A percentile compares a stretch with the other conserved stretches of the same genome.
These are phyloP conservation scores for Claviceps arundinis DNA, from an alignment of 2,329 filamentous ascomycete genomes.

Conservation along the genomic window DNA sequence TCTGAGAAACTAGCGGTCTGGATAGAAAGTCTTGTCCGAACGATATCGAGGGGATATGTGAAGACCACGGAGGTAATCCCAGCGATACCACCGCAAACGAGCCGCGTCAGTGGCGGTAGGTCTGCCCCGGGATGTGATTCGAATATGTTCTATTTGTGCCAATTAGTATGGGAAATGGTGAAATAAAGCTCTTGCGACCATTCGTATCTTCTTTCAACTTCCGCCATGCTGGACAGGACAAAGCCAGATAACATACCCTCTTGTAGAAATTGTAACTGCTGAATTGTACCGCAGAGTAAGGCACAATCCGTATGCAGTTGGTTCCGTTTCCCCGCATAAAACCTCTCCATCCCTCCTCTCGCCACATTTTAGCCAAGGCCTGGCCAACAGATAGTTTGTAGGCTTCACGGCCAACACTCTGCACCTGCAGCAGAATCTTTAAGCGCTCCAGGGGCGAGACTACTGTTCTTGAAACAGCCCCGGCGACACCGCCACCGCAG, in stretches of 20 bases:
- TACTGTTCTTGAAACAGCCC: conserved; percentile 93
- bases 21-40: conserved; percentile 89
- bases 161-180: not conserved
- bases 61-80: conserved; percentile 91
- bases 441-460: conserved; percentile 91
- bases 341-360: conserved; percentile 88
- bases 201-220: not conserved
- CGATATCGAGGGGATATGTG: conserved; percentile 95
- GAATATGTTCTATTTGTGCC: conserved; percentile 48
- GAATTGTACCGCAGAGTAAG: conserved; percentile 96
- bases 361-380: conserved; percentile 89
- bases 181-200: not conserved
- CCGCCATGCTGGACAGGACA: not conserved
- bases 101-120: conserved; percentile 57
- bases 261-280: conserved; percentile 98
- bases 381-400: conserved; percentile 88
- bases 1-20: conserved; percentile 91
- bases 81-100: conserved; percentile 81
- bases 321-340: conserved; percentile 98
- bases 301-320: conserved; percentile 95
- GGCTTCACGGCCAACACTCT: conserved; percentile 78
- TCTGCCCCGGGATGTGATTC: conserved; percentile 63
- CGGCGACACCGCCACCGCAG: conserved; percentile 83
- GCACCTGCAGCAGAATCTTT: conserved; percentile 96
- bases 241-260: conserved; percentile 41